Base-by-base conservation (phyloP, 306 rosid genomes). In the Sicyos edulis region DNA sequence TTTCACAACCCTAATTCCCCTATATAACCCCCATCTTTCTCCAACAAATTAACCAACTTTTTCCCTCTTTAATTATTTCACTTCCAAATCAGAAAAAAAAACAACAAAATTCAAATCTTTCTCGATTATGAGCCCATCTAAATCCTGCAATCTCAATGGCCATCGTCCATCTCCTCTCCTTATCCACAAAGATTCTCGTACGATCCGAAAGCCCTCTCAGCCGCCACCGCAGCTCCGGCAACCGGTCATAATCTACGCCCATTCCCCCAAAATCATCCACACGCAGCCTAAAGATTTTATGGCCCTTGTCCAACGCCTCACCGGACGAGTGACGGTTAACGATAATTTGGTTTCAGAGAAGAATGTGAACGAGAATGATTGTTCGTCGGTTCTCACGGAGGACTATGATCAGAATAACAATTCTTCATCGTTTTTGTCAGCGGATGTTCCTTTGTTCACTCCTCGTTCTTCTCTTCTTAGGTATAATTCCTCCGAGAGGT, bases 251-350 rank as follows among this genome's bases (percentile, higher is more conserved):
- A 90, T 90, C 16, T 93, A 90, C 89, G 78, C 91, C 0, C 79
- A 85, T 37, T 93, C 97, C n/a, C 98, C 98, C 0, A 88, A 88
- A 75, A 11, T 88, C 77, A 93, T 93, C 70, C 96, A 90, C 77
- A 79, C 93, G 1, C 83, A 85, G 55, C 72, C 97, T 0, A 79
- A 83, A 6, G 88, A 93, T 52, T 93, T 93, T 85, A 90, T 88
- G 97, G 85, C 92, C 22, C 75, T 93, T 17, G 98, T 93, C 20
- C 97, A 93, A 17, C 89, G 83, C 68, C 98, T 93, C 63, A 93
- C 98, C 7, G 98, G 98, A 11, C 51, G 2, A 59, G 4, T 44
- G 6, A 3, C 58, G 5, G 4, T 49, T 20, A 10, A 47, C 6
- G 5, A 4, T 12, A 47, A 10, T 2, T 20, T 19, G 2, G 7